Percentiles rank a stretch among this genome's conserved stretches.
phyloP scores from a whole-genome alignment of 768 basidiomycete genomes.

The Boletus reticuloceps region DNA sequence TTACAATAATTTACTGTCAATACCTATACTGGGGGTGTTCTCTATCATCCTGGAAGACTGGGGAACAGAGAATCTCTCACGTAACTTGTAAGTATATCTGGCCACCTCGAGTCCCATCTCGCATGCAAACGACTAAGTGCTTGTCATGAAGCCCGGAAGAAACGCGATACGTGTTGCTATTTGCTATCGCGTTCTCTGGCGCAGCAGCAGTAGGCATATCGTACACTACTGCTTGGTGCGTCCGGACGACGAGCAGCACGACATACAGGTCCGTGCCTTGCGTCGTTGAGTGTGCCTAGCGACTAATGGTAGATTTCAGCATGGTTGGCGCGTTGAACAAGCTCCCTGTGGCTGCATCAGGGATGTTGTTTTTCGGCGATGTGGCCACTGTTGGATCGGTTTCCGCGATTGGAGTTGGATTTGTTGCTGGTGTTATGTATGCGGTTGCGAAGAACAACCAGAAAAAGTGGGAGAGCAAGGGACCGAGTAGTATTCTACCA shows the following conservation, averaged over 20 bases:
- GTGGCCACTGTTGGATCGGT: slow-evolving; percentile 84
- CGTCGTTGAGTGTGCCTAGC: neutral
- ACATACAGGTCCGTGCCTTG: slow-evolving; percentile 78
- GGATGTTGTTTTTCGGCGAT: slow-evolving; percentile 97
- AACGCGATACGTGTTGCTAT: slow-evolving; percentile 73
- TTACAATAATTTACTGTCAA: slow-evolving; percentile 95
- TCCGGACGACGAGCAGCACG: slow-evolving; percentile 92
- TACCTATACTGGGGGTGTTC: slow-evolving; percentile 82
- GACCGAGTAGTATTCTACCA: slow-evolving; percentile 62
- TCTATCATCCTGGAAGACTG: slow-evolving; percentile 89
- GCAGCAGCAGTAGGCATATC: slow-evolving; percentile 97
- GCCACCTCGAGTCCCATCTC: neutral
- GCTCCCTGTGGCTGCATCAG: slow-evolving; percentile 97
- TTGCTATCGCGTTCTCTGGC: slow-evolving; percentile 94
- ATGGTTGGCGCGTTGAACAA: slow-evolving; percentile 99
- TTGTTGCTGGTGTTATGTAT: slow-evolving; percentile 89
- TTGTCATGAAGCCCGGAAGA: slow-evolving; percentile 65
- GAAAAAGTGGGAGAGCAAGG: slow-evolving; percentile 66
- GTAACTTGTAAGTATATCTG: slow-evolving; percentile 81
- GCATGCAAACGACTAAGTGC: neutral
- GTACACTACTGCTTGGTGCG: slow-evolving; percentile 98
- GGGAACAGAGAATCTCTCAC: slow-evolving; percentile 68
- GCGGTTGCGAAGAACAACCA: slow-evolving; percentile 94
- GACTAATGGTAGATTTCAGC: slow-evolving; percentile 36
- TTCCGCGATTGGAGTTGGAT: slow-evolving; percentile 82